Base-by-base conservation (phyloP, 2,329 filamentous ascomycete species). In the Fonsecaea multimorphosa region DNA sequence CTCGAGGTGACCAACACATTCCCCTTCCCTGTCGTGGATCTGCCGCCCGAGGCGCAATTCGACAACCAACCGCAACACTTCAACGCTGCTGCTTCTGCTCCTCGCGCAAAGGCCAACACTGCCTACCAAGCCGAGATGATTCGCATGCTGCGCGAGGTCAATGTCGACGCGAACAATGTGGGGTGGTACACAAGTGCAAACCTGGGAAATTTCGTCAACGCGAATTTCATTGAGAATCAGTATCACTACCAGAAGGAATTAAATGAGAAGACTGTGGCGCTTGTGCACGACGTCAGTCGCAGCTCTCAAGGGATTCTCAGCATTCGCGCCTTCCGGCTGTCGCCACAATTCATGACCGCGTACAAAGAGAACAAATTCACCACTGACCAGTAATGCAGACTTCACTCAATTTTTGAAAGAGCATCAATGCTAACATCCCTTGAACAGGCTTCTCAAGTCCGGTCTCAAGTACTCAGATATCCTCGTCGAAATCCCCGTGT, bases 131-230 rank as follows among this genome's bases (percentile, higher is more conserved):
- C 88, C 72, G 95, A 99, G 81, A 98, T 98, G 94, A 94, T 99
- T 80, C 91, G 93, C 76, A 93, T 95, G 80, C 83, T 98, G 70
- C 91, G 94, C 78, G 95, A 98, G 81, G 95, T 99, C 76, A 99
- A 98, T 79, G 91, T 98, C 66, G 95, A 99, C 79, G 95, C 95
- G 72, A 97, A 98, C 84, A 96, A 92, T 75, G 92, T 96, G 67
- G 95, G 95, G 75, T 99, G 93, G 93, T 99, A 99, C 83, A 97
- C 93, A 66, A 97, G 93, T 83, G 92, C 93, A 70, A 97, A 93
- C 79, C 96, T 99, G 91, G 95, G 95, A 80, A 98, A 97, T 85
- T 98, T 98, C 74, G 86, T 98, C 84, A 97, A 93, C 84, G 80
- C 91, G 77, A 91, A 90, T 84, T 93, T 97, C 77, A 91, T 99